A percentile compares a stretch with the other conserved stretches of the same genome.
Conservation (phyloP, 306 rosid genomes). For the Senna tora region DNA sequence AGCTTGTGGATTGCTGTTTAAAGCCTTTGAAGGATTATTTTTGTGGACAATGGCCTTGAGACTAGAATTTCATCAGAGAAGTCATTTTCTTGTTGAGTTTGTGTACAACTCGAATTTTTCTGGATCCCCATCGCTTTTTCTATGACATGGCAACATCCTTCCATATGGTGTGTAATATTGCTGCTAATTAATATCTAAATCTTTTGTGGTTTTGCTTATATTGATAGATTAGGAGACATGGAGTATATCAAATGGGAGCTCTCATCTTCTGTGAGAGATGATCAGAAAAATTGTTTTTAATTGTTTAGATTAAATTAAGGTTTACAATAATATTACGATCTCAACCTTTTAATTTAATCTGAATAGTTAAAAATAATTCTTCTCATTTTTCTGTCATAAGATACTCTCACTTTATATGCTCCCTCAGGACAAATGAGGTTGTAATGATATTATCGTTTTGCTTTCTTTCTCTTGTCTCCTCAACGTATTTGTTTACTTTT, state of each 20-base stretch:
- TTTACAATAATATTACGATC: too few species aligned
- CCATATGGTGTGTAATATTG: conserved; percentile 37
- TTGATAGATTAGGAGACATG: conserved; percentile 29
- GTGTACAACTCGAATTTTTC: conserved; percentile 46
- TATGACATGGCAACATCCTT: conserved; percentile 35
- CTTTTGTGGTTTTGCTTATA: conserved; percentile 26
- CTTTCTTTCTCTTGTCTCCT: conserved; percentile 8
- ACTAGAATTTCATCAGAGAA: conserved; percentile 37
- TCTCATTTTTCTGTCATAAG: too few species aligned
- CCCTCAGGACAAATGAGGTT: conserved; percentile 22
- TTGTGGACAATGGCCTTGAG: conserved; percentile 34
- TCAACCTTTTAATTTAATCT: too few species aligned
- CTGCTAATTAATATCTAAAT: conserved; percentile 18
- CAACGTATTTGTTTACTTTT: not conserved
- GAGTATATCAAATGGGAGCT: too few species aligned
- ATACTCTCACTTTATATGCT: too few species aligned
- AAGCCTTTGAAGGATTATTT: conserved; percentile 28
- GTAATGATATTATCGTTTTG: conserved; percentile 11
- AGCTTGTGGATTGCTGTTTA: conserved; percentile 27
- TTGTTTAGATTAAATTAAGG: too few species aligned
- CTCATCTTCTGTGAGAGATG: too few species aligned
- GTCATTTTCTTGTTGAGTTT: conserved; percentile 41
- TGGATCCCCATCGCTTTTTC: conserved; percentile 29
- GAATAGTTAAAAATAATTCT: too few species aligned
- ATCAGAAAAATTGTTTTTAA: too few species aligned